Base-by-base conservation (phyloP, 257 asterid genomes). In the Solanum chiquidenum region DNA sequence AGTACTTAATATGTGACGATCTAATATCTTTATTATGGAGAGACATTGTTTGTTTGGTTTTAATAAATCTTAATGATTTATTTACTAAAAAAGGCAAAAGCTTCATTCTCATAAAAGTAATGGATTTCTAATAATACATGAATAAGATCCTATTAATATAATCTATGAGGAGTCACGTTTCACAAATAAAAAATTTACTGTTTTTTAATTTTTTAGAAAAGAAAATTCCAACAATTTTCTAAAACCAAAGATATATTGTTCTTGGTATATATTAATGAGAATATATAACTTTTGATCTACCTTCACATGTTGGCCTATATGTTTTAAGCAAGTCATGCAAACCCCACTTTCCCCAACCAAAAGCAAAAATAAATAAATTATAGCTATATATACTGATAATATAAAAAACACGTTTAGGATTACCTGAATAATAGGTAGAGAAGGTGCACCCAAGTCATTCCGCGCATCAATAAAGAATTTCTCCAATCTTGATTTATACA, bases 381-480 rank as follows among this genome's bases (percentile, higher is more conserved):
- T 6, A 7, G n/a, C 3, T 76, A 11, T 79, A 44, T 4, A 2
- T 9, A 16, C 16, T 5, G n/a, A 46, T 2, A 46, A 16, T 44
- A 5, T 80, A 27, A 44, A 79, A 7, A 4, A 27, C 2, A 25
- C 3, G 2, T 46, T 9, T 4, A 27, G 6, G 7, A 0, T 6
- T 85, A 85, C 84, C 88, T 86, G 84, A 72, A 86, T 29, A n/a
- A 72, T 44, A 12, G 88, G 84, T n/a, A 86, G 84, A 7, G n/a
- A 62, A 37, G 84, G 74, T 12, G 52, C 13, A 14, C 16, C 7
- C 37, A 86, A 86, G 1, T 86, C 84, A 27, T 58, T 20, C 2
- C 84, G 88, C 27, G 9, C 31, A 21, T 49, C 34, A 2, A 4
- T 49, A 49, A 86, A 46, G 5, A 86, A 72, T 29, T 18, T 46